Conservation (phyloP, 805 yeast genomes). For the Tetrapisispora taiwanensis region DNA sequence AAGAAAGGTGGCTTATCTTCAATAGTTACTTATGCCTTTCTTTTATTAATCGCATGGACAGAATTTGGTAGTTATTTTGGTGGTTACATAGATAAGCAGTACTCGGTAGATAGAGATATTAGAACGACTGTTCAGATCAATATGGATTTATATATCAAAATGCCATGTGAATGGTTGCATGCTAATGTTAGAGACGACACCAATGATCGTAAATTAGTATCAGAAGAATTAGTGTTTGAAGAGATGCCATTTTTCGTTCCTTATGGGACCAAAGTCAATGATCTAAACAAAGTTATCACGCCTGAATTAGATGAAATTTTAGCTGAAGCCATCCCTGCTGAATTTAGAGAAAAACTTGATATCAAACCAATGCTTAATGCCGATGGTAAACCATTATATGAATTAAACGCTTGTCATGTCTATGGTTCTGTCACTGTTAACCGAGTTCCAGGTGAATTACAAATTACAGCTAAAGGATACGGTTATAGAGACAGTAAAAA, state of each 20-base stretch:
- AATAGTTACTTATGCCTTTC: constrained; percentile 46
- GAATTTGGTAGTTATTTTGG: constrained; percentile 80
- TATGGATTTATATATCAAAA: constrained; percentile 67
- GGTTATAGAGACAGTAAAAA: constrained; percentile 42
- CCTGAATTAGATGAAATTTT: constrained; percentile 61
- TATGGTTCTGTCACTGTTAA: constrained; percentile 78
- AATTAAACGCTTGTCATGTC: constrained; percentile 63
- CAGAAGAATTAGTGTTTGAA: constrained; percentile 62
- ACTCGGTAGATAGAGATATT: constrained; percentile 56
- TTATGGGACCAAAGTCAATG: constrained; percentile 35
- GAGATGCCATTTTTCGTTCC: constrained; percentile 54
- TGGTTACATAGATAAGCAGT: constrained; percentile 70
- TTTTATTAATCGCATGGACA: constrained; percentile 66
- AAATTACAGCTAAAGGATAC: constrained; percentile 66
- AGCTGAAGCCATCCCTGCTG: constrained; percentile 56
- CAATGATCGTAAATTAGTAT: constrained; percentile 67
- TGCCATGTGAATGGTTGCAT: constrained; percentile 71
- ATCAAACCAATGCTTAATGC: constrained; percentile 19
- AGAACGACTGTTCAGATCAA: constrained; percentile 57
- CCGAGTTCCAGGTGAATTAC: constrained; percentile 77
- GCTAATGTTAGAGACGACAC: constrained; percentile 73
- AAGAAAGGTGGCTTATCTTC: constrained; percentile 71
- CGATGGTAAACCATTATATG: constrained; percentile 30
- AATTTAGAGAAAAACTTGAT: constrained; percentile 39
- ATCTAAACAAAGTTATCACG: constrained; percentile 37